phyloP scores from a whole-genome alignment of 192 early-diverging fungal species.

The Podila verticillata region DNA sequence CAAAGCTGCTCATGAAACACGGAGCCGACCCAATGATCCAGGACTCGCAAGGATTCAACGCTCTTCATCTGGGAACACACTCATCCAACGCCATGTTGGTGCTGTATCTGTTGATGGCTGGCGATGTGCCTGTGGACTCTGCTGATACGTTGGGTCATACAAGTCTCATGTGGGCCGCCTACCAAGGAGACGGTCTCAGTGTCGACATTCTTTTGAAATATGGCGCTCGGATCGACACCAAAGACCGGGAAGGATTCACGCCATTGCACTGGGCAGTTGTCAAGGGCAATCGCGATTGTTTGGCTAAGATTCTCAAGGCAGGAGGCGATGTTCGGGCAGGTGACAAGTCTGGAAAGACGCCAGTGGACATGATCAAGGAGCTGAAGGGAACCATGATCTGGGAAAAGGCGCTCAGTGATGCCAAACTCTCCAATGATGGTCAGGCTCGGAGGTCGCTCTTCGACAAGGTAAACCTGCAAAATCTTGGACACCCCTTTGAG shows the following conservation, averaged over 20 bases:
- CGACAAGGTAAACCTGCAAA: constrained; percentile 35
- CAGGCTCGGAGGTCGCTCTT: constrained; percentile 36
- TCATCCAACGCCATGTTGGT: constrained; percentile 82
- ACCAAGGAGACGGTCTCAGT: constrained; percentile 80
- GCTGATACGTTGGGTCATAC: constrained; percentile 85
- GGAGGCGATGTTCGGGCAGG: constrained; percentile 72
- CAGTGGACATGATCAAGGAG: constrained; percentile 84
- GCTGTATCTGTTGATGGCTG: constrained; percentile 75
- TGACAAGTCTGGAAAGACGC: constrained; percentile 83
- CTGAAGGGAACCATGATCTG: constrained; percentile 55
- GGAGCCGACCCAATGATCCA: constrained; percentile 79
- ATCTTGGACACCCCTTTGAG: no score
- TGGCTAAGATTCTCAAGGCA: constrained; percentile 76
- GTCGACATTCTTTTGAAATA: constrained; percentile 75
- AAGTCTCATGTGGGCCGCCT: constrained; percentile 95
- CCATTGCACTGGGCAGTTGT: constrained; percentile 93
- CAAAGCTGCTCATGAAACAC: constrained; percentile 74
- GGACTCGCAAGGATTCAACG: constrained; percentile 91
- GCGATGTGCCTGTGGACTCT: constrained; percentile 75
- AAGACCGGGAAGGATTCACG: constrained; percentile 80
- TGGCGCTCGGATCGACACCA: constrained; percentile 74
- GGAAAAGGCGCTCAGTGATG: constrained; percentile 60
- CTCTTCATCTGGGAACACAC: constrained; percentile 90
- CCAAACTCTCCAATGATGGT: constrained; percentile 38
- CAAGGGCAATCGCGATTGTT: constrained; percentile 60